A percentile compares a stretch with the other conserved stretches of the same genome.
Conservation (phyloP, 345 rosid genomes). For the Aquilaria malaccensis region DNA sequence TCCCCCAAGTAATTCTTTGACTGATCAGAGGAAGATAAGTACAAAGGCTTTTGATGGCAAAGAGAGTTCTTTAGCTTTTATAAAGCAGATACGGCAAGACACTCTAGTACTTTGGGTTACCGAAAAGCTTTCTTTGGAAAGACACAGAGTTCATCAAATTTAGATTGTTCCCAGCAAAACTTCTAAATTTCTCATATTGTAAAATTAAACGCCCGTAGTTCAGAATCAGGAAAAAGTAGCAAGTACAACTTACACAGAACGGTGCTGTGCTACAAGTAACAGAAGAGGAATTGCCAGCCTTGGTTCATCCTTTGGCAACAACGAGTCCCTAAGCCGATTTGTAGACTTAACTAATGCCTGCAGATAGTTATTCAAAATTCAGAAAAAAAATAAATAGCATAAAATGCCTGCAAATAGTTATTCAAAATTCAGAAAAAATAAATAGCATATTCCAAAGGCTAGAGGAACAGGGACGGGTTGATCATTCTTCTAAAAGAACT, state of each 20-base stretch:
- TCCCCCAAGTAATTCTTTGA: too few species aligned
- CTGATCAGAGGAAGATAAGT: too few species aligned
- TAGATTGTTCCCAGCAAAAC: too few species aligned
- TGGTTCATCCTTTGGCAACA: slow-evolving; percentile 92
- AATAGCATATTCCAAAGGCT: not conserved
- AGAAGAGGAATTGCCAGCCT: slow-evolving; percentile 87
- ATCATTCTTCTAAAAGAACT: not conserved
- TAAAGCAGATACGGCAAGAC: too few species aligned
- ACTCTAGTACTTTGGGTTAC: too few species aligned
- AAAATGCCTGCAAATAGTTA: slow-evolving; percentile 55
- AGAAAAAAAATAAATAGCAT: not conserved
- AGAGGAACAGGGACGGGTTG: not conserved
- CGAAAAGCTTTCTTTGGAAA: too few species aligned
- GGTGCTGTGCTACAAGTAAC: slow-evolving; percentile 91
- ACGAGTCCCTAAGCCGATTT: slow-evolving; percentile 81
- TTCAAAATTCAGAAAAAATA: slow-evolving; percentile 3
- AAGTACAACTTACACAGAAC: slow-evolving; percentile 69
- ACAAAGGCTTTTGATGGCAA: too few species aligned
- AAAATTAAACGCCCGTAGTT: too few species aligned
- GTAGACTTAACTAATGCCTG: slow-evolving; percentile 97
- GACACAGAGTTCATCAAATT: too few species aligned
- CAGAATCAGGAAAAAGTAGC: slow-evolving; percentile 1
- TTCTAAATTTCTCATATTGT: too few species aligned
- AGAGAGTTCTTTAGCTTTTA: too few species aligned
- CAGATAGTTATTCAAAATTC: slow-evolving; percentile 9